Base-by-base conservation (phyloP, 73 alveolate genomes). In the Paraurostyla sp. region DNA sequence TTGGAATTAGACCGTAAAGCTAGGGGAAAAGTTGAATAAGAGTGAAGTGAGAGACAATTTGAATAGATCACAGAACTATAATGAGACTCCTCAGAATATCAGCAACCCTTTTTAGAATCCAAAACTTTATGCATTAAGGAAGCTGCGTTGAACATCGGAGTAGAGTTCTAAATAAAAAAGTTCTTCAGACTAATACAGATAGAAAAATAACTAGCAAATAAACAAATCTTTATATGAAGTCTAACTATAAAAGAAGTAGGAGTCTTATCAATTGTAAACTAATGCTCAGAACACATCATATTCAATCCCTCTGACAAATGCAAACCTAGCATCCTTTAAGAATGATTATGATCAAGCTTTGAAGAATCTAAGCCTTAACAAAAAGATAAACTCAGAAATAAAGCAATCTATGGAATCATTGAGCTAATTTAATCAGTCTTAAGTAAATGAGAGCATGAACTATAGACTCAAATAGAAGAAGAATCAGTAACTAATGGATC, bases 391-490 rank as follows among this genome's bases (percentile, higher is more conserved):
- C 32, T 60, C 52, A 7, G 50, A 60, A 29, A 3, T 33, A 3
- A 6, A 13, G 7, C 16, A 60, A 25, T 60, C 78, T 9, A 60
- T 50, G 6, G 78, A 60, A 30, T n/a, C n/a, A n/a, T n/a, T n/a
- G n/a, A 27, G 7, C 4, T 23, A 29, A 30, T 16, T 60, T 13
- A 18, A 60, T 27, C 13, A 60, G 6, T 30, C 45, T 27, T 3
- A 3, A 3, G 3, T 6, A 16, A 15, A 15, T 2, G n/a, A 16
- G 7, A 11, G 7, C 7, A 63, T n/a, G 7, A 69, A 69, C 41
- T 69, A 69, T 36, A 69, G 84, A 43, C 18, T 41, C n/a, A 69
- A 69, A 35, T 32, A 69, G 41, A 69, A 69, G 63, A 22, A 41
- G 23, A 69, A 69, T 43, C n/a, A 18, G 3, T 63, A 38, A 30